A percentile compares a stretch with the other conserved stretches of the same genome.
Evolutionary conservation across 1,284 basidiomycete genomes (phyloP).

Genomic region (Salmacisia buchloeana): DNA sequence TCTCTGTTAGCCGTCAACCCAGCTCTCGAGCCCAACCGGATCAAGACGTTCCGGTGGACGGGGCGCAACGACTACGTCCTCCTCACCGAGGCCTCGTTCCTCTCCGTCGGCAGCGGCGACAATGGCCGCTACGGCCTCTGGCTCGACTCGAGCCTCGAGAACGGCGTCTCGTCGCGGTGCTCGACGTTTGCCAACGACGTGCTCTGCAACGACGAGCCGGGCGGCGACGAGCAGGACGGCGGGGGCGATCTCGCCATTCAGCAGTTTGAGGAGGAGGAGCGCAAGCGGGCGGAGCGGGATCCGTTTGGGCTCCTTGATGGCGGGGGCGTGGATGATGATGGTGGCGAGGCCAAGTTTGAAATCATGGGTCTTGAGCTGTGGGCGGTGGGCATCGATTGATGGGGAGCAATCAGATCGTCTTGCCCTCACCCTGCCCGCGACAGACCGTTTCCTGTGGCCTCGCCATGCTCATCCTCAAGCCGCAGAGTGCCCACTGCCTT

Average conservation of each 20-base stretch:
- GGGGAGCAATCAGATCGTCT: no score
- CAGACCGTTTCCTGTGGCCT: no score
- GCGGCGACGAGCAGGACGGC: constrained; percentile 10
- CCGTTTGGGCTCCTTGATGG: constrained; percentile 10
- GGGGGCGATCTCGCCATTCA: constrained; percentile 11
- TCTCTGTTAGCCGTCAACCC: constrained; percentile 6
- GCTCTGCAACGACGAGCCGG: constrained; percentile 56
- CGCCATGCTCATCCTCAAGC: no score
- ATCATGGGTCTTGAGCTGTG: constrained; percentile 82
- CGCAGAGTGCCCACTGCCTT: no score
- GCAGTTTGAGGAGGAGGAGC: constrained; percentile 2
- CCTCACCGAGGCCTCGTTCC: constrained; percentile 61
- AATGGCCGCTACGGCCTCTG: constrained; percentile 62
- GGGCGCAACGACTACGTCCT: constrained; percentile 86
- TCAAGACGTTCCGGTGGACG: constrained; percentile 75
- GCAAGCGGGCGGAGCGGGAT: not conserved
- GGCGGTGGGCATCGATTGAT: constrained; percentile 58
- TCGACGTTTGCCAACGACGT: constrained; percentile 83
- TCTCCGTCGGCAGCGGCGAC: constrained; percentile 42
- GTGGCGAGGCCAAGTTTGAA: constrained; percentile 64
- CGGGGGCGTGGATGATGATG: constrained; percentile 51
- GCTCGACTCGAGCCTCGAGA: constrained; percentile 73
- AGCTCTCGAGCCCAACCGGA: constrained; percentile 45
- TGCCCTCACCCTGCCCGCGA: no score
- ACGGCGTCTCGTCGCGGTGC: constrained; percentile 76